Percentiles rank a stretch among this genome's conserved stretches.
These are phyloP conservation scores for Tripidium arundinaceum DNA, from an alignment of 202 grass and related monocot genomes.

Conservation along the genomic window DNA sequence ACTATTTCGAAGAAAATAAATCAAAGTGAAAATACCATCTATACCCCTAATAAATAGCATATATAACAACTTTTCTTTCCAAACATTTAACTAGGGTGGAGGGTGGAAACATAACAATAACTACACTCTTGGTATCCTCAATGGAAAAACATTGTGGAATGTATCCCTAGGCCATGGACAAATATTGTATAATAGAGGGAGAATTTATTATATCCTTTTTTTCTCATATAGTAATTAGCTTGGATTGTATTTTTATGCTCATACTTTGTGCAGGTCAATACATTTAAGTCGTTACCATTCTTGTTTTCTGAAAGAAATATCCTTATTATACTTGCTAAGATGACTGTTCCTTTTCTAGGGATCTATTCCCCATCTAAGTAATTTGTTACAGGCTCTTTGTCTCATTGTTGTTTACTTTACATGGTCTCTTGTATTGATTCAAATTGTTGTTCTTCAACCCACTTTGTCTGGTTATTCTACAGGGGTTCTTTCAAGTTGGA, in stretches of 20 bases:
- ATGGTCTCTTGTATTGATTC: not conserved
- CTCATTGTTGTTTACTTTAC: not conserved
- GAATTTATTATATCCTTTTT: not conserved
- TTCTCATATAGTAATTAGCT: not conserved
- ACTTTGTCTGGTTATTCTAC: slow-evolving; percentile 33
- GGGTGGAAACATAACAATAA: not conserved
- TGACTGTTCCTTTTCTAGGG: not conserved
- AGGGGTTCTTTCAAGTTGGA: slow-evolving; percentile 81
- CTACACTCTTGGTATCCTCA: too few relatives aligned
- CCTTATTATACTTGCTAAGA: not conserved
- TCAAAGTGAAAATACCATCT: not conserved
- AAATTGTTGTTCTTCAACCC: slow-evolving; percentile 1
- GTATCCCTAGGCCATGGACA: too few relatives aligned
- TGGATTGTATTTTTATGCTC: not conserved
- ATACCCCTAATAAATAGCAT: not conserved
- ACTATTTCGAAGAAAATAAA: not conserved
- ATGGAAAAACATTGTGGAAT: too few relatives aligned
- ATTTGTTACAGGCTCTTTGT: not conserved
- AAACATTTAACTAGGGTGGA: not conserved
- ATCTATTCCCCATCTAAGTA: not conserved
- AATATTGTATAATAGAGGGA: not conserved
- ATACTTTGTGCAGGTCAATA: not conserved
- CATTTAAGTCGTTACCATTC: not conserved
- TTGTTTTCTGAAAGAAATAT: not conserved
- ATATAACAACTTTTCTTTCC: not conserved